phyloP scores from a whole-genome alignment of 176 grass and related monocot genomes.

The Avena sativa region DNA sequence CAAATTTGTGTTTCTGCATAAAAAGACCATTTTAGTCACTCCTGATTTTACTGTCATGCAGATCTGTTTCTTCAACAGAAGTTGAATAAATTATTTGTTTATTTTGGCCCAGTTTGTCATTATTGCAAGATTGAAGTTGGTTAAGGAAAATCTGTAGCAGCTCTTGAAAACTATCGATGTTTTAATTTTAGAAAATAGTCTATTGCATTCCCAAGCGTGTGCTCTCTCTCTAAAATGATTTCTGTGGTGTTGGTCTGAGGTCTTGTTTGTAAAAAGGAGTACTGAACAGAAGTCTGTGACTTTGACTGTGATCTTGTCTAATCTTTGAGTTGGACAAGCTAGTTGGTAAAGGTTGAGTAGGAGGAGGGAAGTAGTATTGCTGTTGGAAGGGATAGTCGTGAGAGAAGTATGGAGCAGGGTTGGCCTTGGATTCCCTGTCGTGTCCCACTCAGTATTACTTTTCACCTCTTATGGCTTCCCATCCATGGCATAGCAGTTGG shows the following conservation, averaged over 20 bases:
- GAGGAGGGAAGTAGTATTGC: neutral
- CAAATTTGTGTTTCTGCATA: neutral
- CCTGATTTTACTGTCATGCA: neutral
- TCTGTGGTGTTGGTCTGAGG: neutral
- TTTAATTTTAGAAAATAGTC: neutral
- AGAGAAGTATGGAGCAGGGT: neutral
- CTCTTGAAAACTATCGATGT: neutral
- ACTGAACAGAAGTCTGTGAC: neutral
- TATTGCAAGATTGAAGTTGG: slow-evolving; percentile 15
- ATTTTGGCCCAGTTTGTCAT: neutral
- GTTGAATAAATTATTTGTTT: neutral
- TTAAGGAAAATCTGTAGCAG: neutral
- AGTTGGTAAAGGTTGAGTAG: neutral
- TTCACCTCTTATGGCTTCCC: neutral
- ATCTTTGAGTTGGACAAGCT: neutral
- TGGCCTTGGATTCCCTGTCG: neutral
- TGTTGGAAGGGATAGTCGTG: neutral
- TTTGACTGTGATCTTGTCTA: slow-evolving; percentile 6
- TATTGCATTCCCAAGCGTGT: neutral
- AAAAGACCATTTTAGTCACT: neutral
- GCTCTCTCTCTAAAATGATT: no score
- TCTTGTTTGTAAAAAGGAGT: neutral
- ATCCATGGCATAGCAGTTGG: neutral
- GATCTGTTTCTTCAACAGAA: slow-evolving; percentile 30
- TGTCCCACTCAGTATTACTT: neutral